Conservation (phyloP, 192 early-diverging fungal species). For the Linnemannia exigua region DNA sequence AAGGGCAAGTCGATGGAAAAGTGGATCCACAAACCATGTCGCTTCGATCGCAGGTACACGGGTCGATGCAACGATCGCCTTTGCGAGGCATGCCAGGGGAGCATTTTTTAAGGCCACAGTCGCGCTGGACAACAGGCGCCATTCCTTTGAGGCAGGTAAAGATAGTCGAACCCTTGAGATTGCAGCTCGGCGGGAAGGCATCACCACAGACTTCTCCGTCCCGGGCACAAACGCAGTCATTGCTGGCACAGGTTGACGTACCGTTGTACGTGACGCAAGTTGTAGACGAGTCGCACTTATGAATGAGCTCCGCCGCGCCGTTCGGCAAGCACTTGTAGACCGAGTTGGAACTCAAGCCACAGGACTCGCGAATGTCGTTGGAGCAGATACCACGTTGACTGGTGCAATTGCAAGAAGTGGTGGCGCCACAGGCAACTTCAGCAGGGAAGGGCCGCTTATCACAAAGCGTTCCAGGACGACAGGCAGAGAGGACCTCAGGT, state of each 20-base stretch:
- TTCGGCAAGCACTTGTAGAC: background rate
- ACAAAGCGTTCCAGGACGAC: conserved; percentile 2
- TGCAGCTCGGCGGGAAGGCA: background rate
- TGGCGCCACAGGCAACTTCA: background rate
- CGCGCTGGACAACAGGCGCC: background rate
- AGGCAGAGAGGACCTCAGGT: background rate
- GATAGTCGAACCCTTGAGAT: background rate
- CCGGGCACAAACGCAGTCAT: background rate
- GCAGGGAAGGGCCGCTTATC: background rate
- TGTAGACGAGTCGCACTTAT: background rate
- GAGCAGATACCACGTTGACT: background rate
- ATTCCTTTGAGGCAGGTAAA: background rate
- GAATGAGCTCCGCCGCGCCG: background rate
- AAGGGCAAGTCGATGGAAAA: background rate
- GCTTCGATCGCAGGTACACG: background rate
- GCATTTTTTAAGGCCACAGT: background rate
- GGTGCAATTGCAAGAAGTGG: conserved; percentile 14
- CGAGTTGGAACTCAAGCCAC: background rate
- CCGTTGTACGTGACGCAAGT: background rate
- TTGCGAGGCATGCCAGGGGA: background rate
- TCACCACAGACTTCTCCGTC: conserved; percentile 8
- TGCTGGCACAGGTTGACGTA: background rate
- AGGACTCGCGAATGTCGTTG: background rate
- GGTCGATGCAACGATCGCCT: conserved; percentile 3
- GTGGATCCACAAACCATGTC: conserved; percentile 13